Evolutionary conservation across 257 asterid genomes (phyloP), one percentile per base, ranked within the genome.

Genomic region (Oldenlandia corymbosa): DNA sequence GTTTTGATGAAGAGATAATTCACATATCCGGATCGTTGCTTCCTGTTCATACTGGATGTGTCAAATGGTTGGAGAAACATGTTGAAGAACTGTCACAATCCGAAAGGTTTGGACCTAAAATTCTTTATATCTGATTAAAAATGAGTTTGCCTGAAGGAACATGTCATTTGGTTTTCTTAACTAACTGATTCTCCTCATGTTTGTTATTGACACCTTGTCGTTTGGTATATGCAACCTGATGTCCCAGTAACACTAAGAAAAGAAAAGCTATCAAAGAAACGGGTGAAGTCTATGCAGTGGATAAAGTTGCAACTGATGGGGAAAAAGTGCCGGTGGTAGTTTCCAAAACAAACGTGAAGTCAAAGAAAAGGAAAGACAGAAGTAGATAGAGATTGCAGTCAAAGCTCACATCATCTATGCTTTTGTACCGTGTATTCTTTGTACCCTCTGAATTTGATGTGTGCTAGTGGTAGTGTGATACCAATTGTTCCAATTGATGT

Each of bases 1-100:
- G 98, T 75, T 90, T 84, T 71, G 92, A 90, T 65, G 85, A 80
- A 65, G 94, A 87, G 53, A 74, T 77, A 59, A 87, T 93, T 54
- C 99, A 90, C 70, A 75, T 87, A 45, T 69, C 84, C 36, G 96
- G 97, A 59, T 81, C 94, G 20, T 63, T 89, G 72, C 60, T 59
- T 62, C 86, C 83, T 65, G 74, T 62, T 58, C 73, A 69, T 27
- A 87, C 96, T 14, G 97, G 95, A 62, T 73, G 82, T 53, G 80
- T 84, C 37, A 76, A 69, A 43, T 87, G 96, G 97, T 73, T 87
- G 77, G 90, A 84, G 63, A 78, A 47, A 66, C 79, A 92, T 71
- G 32, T 70, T 70, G 85, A 79, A 24, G 78, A 78, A 62, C 74
- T 88, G 84, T 61, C 84, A 61, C 81, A 70, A 68, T 71, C 76